Evolutionary conservation across 371 early-diverging fungal species (phyloP).

Genomic region (Lichtheimia corymbifera): DNA sequence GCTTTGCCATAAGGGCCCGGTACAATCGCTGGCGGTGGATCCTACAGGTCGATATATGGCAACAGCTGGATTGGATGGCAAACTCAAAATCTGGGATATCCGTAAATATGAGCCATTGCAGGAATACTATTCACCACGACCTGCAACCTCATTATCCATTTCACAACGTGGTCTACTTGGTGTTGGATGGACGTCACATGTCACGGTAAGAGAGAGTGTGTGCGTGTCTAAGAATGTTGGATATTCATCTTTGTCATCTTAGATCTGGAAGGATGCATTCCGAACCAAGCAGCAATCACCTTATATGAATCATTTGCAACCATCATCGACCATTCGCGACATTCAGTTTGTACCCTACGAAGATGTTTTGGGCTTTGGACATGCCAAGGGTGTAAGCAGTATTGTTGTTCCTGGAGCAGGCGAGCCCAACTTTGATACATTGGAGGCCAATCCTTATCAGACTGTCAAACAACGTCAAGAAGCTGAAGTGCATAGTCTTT

Average conservation of each 20-base stretch:
- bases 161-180: conserved; percentile 89
- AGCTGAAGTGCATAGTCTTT: conserved; percentile 86
- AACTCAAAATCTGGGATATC: conserved; percentile 96
- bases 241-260: background rate
- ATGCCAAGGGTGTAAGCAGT: conserved; percentile 78
- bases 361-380: conserved; percentile 96
- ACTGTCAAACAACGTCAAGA: conserved; percentile 91
- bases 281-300: conserved; percentile 73
- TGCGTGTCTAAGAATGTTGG: background rate
- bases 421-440: conserved; percentile 95
- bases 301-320: conserved; percentile 87
- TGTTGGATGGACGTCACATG: conserved; percentile 78
- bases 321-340: conserved; percentile 55
- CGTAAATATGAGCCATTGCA: conserved; percentile 85
- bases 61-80: conserved; percentile 90
- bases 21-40: conserved; percentile 88
- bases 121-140: conserved; percentile 76
- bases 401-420: conserved; percentile 92
- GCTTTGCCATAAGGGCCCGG: conserved; percentile 89
- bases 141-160: conserved; percentile 76
- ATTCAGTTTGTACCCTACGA: conserved; percentile 94
- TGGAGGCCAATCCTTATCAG: conserved; percentile 95
- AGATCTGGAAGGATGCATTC: conserved; percentile 90
- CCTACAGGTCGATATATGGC: conserved; percentile 90
- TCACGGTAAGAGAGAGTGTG: conserved; percentile 48